Evolutionary conservation across 192 early-diverging fungal genomes (phyloP).

Genomic region (Coemansia sp.): DNA sequence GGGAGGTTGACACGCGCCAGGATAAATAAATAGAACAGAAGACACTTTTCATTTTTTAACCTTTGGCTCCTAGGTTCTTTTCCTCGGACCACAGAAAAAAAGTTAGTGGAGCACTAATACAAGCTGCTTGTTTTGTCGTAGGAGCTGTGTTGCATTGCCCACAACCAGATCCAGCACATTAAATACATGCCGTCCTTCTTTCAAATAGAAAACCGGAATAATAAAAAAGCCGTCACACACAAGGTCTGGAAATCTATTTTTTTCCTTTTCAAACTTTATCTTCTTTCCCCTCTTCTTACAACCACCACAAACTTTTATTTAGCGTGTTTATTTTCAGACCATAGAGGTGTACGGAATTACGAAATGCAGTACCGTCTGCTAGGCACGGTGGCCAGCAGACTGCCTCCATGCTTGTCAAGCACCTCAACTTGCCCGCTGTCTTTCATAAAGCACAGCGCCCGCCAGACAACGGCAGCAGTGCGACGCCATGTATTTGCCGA

Average conservation of each 20-base stretch:
- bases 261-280: background rate
- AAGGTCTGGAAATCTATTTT: background rate
- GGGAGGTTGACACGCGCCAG: constrained; percentile 32
- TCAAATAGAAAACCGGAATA: background rate
- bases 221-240: constrained; percentile 7
- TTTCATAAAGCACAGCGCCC: background rate
- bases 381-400: constrained; percentile 6
- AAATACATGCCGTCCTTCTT: background rate
- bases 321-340: background rate
- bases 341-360: background rate
- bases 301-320: background rate
- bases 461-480: background rate
- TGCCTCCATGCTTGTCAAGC: background rate
- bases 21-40: background rate
- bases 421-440: background rate
- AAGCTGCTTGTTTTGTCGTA: no score
- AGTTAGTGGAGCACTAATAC: background rate
- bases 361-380: constrained; percentile 11
- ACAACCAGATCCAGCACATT: no score
- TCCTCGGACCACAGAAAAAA: background rate
- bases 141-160: no score
- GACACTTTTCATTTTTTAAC: background rate
- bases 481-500: background rate
- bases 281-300: background rate
- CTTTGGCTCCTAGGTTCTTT: background rate